Base-by-base conservation (phyloP, 352 stramenopile genomes). In the Globisporangium apiculatum region DNA sequence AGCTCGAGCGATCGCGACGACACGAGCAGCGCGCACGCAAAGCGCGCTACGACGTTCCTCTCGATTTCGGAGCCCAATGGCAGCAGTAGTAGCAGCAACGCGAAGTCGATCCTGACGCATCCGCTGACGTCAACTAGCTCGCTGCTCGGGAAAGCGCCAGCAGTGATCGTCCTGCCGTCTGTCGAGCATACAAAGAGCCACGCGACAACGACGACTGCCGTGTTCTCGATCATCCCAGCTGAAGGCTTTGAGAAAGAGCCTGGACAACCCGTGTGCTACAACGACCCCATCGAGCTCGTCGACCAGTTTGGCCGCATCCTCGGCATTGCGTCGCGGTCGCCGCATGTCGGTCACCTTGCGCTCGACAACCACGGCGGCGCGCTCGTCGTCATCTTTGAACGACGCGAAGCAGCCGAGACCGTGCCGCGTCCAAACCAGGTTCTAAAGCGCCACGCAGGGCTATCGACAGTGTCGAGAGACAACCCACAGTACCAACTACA, bases 261-360 rank as follows among this genome's bases (percentile, higher is more conserved):
- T 3, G 67, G 60, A 3, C 67, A 78, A 46, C 70, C 70, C 1
- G 70, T 78, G 57, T 74, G 64, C 58, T 78, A 75, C 52, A 71
- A 71, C 49, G 70, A 76, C 12, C 70, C 70, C n/a, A 64, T 78
- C 42, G 51, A 69, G 47, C 66, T 78, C 31, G 52, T 66, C 35
- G 68, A 75, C 46, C 62, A 71, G 55, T 49, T 60, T 43, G 67
- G 68, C 7, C 70, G 67, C 14, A 35, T 67, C 48, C 18, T 78
- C 43, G 70, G 70, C 54, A 67, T 78, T 37, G 60, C 62, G 14
- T 24, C 51, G 40, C 58, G 62, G 11, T 63, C 60, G 15, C 67
- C 70, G 37, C 62, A 63, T 42, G 51, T 57, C 1, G 70, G 67
- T 7, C 62, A 78, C 52, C 46, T 78, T 7, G 64, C 67, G 12